Evolutionary conservation across 768 basidiomycete genomes (phyloP).

Genomic region (Crepidotus variabilis): DNA sequence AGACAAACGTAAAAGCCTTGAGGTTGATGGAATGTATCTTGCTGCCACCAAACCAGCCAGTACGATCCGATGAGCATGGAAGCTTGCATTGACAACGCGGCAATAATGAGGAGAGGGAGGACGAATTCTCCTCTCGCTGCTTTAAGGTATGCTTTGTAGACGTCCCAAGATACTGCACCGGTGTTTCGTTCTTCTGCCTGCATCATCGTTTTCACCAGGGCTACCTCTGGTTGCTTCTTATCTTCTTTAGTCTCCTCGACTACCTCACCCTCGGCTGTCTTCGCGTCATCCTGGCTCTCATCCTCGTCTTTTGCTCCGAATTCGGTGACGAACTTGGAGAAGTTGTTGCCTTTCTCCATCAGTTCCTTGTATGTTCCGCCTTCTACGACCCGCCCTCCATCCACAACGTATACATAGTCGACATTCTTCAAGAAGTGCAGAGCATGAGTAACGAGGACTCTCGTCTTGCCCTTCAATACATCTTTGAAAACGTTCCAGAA

Average conservation of each 20-base stretch:
- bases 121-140: conserved; percentile 68
- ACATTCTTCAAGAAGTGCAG: conserved; percentile 86
- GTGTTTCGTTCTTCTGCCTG: conserved; percentile 80
- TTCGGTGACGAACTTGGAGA: conserved; percentile 70
- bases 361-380: conserved; percentile 76
- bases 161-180: conserved; percentile 56
- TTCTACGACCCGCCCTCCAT: conserved; percentile 76
- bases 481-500: conserved; percentile 81
- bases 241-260: conserved; percentile 22
- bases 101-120: conserved; percentile 60
- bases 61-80: conserved; percentile 70
- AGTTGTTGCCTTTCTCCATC: conserved; percentile 59
- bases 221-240: conserved; percentile 33
- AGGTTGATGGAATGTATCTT: conserved; percentile 46
- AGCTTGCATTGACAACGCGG: conserved; percentile 65
- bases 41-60: conserved; percentile 37
- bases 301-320: conserved; percentile 71
- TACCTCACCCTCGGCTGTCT: conserved; percentile 41
- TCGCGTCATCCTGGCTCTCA: conserved; percentile 36
- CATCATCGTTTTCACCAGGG: conserved; percentile 59
- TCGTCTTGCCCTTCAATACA: conserved; percentile 63
- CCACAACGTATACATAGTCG: conserved; percentile 80
- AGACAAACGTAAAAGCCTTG: conserved; percentile 68
- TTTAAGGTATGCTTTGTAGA: conserved; percentile 60
- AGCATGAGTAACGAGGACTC: conserved; percentile 88